A percentile compares a stretch with the other conserved stretches of the same genome.
Evolutionary conservation across 2,329 filamentous ascomycete species (phyloP).

Genomic region (Kalaharituber pfeilii): DNA sequence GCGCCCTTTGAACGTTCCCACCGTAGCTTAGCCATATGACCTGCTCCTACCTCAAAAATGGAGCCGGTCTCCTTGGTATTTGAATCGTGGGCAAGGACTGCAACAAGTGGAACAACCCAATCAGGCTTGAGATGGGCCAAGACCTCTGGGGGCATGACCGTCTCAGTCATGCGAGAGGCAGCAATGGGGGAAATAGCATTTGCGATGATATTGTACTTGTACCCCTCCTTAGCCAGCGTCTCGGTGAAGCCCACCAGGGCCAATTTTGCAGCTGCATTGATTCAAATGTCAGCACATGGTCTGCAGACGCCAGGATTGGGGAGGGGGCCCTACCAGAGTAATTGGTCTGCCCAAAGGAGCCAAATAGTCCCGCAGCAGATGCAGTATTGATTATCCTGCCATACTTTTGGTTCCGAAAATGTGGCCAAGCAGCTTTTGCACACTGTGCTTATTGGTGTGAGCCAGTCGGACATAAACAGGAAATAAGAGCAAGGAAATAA

Average conservation of each 20-base stretch:
- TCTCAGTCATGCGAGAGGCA: slow-evolving; percentile 87
- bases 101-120: slow-evolving; percentile 88
- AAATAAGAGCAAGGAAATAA: not conserved
- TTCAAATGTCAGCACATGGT: not conserved
- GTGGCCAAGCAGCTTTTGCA: slow-evolving; percentile 80
- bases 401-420: slow-evolving; percentile 98
- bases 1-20: slow-evolving; percentile 89
- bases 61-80: slow-evolving; percentile 68
- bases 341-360: slow-evolving; percentile 88
- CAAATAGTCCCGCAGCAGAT: slow-evolving; percentile 88
- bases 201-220: slow-evolving; percentile 91
- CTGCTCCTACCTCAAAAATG: slow-evolving; percentile 88
- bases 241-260: slow-evolving; percentile 94
- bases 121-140: slow-evolving; percentile 73
- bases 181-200: slow-evolving; percentile 94
- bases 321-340: slow-evolving; percentile 52
- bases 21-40: slow-evolving; percentile 77
- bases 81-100: slow-evolving; percentile 67
- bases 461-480: slow-evolving; percentile 1
- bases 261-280: slow-evolving; percentile 58
- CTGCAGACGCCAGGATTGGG: not conserved
- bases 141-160: slow-evolving; percentile 86
- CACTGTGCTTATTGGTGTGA: slow-evolving; percentile 35
- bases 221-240: slow-evolving; percentile 90
- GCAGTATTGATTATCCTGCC: slow-evolving; percentile 92